Evolutionary conservation across 73 alveolate species (phyloP).

Genomic region (Uronychia setigera): DNA sequence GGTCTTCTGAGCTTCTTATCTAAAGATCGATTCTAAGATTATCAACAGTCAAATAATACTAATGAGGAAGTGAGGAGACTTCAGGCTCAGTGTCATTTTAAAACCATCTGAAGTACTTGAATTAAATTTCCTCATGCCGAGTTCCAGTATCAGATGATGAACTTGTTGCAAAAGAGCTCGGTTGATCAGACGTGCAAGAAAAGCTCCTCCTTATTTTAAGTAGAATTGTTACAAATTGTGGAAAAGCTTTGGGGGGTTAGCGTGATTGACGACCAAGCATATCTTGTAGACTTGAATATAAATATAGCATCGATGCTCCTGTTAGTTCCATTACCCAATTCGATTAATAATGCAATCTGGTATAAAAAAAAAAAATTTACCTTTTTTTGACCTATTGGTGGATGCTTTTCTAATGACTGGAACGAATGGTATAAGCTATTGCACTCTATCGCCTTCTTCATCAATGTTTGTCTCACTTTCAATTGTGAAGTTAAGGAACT

Average conservation of each 20-base stretch:
- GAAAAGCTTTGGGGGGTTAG: not conserved
- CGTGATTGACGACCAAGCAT: not conserved
- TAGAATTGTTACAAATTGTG: not conserved
- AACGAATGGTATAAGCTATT: not conserved
- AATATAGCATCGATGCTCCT: not conserved
- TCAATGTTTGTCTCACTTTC: not conserved
- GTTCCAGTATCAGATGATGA: too few relatives aligned
- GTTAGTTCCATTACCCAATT: not conserved
- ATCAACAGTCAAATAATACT: too few relatives aligned
- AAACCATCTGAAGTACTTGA: not conserved
- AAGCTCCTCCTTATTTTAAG: not conserved
- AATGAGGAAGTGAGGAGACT: not conserved
- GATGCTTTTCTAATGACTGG: not conserved
- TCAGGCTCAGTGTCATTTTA: not conserved
- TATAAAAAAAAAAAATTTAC: not conserved
- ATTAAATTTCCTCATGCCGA: too few relatives aligned
- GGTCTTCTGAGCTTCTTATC: not conserved
- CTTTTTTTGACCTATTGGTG: not conserved
- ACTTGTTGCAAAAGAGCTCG: too few relatives aligned
- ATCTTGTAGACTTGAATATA: too few relatives aligned
- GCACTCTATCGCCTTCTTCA: not conserved
- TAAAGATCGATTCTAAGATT: not conserved
- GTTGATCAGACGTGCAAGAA: not conserved
- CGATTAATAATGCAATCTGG: not conserved
- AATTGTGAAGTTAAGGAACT: not conserved